Conservation (phyloP, 2,329 filamentous ascomycete species). For the Aspergillus persii region DNA sequence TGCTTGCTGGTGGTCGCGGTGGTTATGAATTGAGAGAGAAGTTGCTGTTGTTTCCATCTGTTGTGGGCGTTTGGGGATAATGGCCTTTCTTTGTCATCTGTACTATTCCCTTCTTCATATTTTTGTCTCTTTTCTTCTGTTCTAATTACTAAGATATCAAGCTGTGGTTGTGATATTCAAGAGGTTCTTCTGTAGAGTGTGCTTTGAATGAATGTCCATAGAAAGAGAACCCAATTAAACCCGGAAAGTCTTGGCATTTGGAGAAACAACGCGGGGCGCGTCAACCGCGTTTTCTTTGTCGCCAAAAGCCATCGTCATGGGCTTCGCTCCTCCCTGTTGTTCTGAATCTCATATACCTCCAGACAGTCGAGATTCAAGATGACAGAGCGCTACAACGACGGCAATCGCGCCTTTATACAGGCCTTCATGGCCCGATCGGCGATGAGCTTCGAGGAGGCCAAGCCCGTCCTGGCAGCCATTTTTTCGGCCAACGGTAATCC, state of each 20-base stretch:
- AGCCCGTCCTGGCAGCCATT: constrained; percentile 73
- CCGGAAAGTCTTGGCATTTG: background rate
- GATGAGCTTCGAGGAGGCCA: constrained; percentile 72
- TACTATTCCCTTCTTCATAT: constrained; percentile 12
- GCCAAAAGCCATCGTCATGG: background rate
- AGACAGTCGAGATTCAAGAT: background rate
- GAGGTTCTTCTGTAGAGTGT: constrained; percentile 1
- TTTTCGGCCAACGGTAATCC: constrained; percentile 56
- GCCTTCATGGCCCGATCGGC: constrained; percentile 76
- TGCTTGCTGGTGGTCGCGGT: background rate
- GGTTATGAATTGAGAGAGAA: constrained; percentile 2
- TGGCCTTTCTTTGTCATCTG: constrained; percentile 13
- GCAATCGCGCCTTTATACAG: constrained; percentile 86
- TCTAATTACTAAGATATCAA: constrained; percentile 31
- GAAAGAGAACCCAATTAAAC: background rate
- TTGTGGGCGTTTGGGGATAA: constrained; percentile 20
- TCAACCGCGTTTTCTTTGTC: background rate
- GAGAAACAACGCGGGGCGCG: background rate
- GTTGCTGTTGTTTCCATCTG: constrained; percentile 15
- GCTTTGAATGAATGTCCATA: background rate
- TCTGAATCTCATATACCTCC: background rate
- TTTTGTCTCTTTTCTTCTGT: constrained; percentile 4
- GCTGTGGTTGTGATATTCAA: constrained; percentile 16
- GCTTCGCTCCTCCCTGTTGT: background rate
- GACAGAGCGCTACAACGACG: constrained; percentile 54